phyloP scores from a whole-genome alignment of 441 rosid genomes.

The Lepidium campestre region DNA sequence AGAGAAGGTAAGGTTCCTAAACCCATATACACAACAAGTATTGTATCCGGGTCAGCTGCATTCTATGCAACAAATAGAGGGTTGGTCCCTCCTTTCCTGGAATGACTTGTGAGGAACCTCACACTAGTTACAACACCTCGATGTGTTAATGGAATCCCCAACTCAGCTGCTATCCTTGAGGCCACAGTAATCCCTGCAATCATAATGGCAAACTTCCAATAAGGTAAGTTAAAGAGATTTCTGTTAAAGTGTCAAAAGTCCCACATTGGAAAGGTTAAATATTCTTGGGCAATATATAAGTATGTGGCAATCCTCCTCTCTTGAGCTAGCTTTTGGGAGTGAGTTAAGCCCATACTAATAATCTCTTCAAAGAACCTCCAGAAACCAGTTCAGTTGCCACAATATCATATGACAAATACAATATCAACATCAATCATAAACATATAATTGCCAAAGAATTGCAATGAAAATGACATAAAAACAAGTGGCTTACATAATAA shows the following conservation, averaged over 20 bases:
- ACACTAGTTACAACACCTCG: slow-evolving; percentile 84
- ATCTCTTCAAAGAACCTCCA: background rate
- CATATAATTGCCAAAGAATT: background rate
- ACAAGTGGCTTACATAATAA: background rate
- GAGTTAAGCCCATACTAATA: no score
- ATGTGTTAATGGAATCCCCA: slow-evolving; percentile 81
- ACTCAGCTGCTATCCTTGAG: slow-evolving; percentile 85
- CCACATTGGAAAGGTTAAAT: no score
- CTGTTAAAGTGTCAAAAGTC: no score
- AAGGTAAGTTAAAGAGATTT: background rate
- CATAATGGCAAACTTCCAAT: background rate
- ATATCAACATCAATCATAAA: background rate
- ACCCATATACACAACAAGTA: slow-evolving; percentile 92
- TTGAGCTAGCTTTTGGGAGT: no score
- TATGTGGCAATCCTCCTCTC: no score
- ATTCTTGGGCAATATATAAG: no score
- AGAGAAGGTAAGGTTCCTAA: slow-evolving; percentile 86
- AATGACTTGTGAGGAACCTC: slow-evolving; percentile 86
- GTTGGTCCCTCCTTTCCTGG: slow-evolving; percentile 83
- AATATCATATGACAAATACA: background rate
- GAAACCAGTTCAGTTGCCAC: background rate
- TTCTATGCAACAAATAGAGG: slow-evolving; percentile 88
- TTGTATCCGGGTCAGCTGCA: slow-evolving; percentile 87
- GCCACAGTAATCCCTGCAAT: slow-evolving; percentile 89
- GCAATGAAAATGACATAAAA: background rate